These are phyloP conservation scores for Mrakia gelida DNA, from an alignment of 768 basidiomycete genomes.

Conservation along the genomic window DNA sequence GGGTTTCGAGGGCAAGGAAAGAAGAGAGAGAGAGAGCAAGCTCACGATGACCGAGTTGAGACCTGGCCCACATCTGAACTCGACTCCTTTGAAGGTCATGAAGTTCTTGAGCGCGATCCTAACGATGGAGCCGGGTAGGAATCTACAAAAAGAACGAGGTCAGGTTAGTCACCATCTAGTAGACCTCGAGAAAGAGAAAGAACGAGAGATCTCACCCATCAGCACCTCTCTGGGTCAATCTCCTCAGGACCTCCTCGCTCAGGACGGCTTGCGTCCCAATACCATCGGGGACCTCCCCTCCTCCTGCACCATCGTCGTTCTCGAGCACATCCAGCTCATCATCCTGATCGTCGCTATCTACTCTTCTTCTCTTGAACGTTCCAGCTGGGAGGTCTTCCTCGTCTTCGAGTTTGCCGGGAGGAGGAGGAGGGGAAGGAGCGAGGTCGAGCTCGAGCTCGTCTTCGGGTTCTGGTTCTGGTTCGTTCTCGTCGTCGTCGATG, in stretches of 20 bases:
- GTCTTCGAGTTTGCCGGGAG: neutral
- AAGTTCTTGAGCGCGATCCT: neutral
- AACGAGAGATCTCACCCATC: neutral
- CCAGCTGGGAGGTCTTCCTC: neutral
- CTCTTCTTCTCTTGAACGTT: neutral
- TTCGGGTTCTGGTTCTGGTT: no score
- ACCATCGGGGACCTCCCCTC: no score
- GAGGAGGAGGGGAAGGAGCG: neutral
- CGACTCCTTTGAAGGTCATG: neutral
- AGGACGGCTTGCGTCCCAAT: no score
- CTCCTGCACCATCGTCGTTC: no score
- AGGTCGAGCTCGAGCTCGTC: neutral
- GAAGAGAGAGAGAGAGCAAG: neutral
- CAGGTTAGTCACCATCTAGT: no score
- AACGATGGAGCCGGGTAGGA: neutral
- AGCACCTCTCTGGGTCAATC: no score
- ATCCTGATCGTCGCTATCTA: neutral
- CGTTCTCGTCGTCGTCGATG: neutral
- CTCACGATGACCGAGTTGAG: neutral
- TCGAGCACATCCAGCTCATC: neutral
- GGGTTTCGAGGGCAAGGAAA: no score
- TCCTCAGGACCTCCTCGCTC: no score
- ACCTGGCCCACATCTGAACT: neutral
- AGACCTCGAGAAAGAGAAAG: no score
- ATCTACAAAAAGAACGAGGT: neutral